A percentile compares a stretch with the other conserved stretches of the same genome.
These are phyloP conservation scores for Phytophthora hibernalis DNA, from an alignment of 352 stramenopile genomes.

Conservation along the genomic window DNA sequence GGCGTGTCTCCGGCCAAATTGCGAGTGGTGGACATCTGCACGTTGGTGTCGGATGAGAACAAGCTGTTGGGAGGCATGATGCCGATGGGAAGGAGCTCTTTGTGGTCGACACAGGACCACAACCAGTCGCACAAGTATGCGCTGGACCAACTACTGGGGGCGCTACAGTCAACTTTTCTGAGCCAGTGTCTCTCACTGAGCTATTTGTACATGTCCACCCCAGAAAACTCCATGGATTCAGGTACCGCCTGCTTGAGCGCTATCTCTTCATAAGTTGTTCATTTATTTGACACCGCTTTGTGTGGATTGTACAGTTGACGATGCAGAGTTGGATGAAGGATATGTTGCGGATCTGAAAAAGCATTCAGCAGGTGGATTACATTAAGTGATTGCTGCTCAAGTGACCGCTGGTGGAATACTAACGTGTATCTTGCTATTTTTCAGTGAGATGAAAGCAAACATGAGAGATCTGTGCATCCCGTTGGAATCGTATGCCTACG, in stretches of 20 bases:
- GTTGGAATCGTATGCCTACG: slow-evolving; percentile 84
- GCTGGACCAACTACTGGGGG: slow-evolving; percentile 71
- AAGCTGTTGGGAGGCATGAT: slow-evolving; percentile 68
- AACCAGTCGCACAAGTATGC: slow-evolving; percentile 57
- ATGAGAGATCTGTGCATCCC: slow-evolving; percentile 87
- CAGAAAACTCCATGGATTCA: slow-evolving; percentile 71
- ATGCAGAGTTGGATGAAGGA: slow-evolving; percentile 69
- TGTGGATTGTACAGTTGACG: slow-evolving; percentile 32
- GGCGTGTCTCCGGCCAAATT: slow-evolving; percentile 83
- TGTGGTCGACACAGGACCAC: slow-evolving; percentile 43
- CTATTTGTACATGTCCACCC: slow-evolving; percentile 80
- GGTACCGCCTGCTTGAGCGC: slow-evolving; percentile 24
- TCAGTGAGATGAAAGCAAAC: slow-evolving; percentile 86
- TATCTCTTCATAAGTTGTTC: neutral
- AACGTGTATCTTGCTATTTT: slow-evolving; percentile 7
- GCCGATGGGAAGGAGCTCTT: slow-evolving; percentile 44
- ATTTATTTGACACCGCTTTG: neutral
- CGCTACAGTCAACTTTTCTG: slow-evolving; percentile 72
- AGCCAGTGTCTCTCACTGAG: slow-evolving; percentile 75
- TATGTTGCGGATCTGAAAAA: slow-evolving; percentile 74
- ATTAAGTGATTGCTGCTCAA: neutral
- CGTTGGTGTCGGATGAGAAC: slow-evolving; percentile 68
- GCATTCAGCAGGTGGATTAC: slow-evolving; percentile 43
- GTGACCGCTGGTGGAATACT: neutral
- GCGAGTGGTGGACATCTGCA: slow-evolving; percentile 75